Evolutionary conservation across 305 asterid genomes (phyloP).

Genomic region (Fraxinus paxiana): DNA sequence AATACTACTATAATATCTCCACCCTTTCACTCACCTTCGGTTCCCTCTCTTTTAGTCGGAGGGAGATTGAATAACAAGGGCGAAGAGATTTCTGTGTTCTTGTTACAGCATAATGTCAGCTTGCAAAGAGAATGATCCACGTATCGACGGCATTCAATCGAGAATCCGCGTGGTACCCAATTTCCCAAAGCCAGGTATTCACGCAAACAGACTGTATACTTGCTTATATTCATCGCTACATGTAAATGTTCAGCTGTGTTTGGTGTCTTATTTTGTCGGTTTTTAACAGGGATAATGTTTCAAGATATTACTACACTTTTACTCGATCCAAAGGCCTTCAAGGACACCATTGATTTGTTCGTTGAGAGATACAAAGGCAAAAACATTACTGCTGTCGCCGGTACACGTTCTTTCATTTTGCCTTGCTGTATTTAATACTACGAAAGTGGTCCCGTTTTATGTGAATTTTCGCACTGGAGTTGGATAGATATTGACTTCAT

Average conservation of each 20-base stretch:
- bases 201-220: neutral
- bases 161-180: slow-evolving; percentile 69
- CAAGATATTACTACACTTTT: slow-evolving; percentile 78
- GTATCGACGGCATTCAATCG: slow-evolving; percentile 62
- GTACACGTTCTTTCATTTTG: slow-evolving; percentile 32
- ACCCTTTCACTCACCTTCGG: neutral
- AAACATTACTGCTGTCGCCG: slow-evolving; percentile 74
- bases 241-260: neutral
- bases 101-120: slow-evolving; percentile 45
- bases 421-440: slow-evolving; percentile 16
- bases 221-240: neutral
- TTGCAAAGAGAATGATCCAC: slow-evolving; percentile 52
- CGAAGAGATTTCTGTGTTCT: neutral
- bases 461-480: slow-evolving; percentile 3
- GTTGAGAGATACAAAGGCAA: slow-evolving; percentile 63
- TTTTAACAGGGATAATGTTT: slow-evolving; percentile 68
- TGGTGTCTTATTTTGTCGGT: neutral
- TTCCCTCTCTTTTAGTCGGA: neutral
- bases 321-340: slow-evolving; percentile 69
- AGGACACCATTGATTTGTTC: slow-evolving; percentile 74
- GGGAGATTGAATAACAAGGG: neutral
- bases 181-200: slow-evolving; percentile 62
- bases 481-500: neutral
- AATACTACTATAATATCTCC: neutral
- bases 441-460: slow-evolving; percentile 24